Evolutionary conservation across 306 rosid genomes (phyloP), one percentile per base, ranked within the genome.

Genomic region (Casuarina equisetifolia): DNA sequence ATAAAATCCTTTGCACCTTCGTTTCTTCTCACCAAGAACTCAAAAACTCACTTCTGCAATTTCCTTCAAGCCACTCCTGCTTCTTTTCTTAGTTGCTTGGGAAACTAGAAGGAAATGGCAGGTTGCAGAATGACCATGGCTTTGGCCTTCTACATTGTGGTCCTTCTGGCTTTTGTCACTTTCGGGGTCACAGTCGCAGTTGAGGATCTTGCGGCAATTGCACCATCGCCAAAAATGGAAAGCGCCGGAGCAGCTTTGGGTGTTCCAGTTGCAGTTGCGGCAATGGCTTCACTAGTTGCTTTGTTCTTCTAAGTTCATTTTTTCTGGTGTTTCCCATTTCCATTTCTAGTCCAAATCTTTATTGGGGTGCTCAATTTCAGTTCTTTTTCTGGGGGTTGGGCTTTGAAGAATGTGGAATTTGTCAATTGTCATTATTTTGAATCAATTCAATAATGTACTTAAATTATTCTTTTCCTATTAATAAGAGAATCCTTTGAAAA

Each of bases 141-240:
- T 84, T 74, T 89, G 82, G 72, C 88, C 69, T 32, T 84, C 77
- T 85, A 70, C 88, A 71, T 80, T 70, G 69, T 89, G 77, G 86
- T 80, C 59, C 71, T 81, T 50, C 48, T 91, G 73, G 75, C 80
- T 79, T 85, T 68, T 62, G 44, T 77, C 61, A 74, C 64, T 36
- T 43, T 75, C 75, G 62, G 77, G 45, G 89, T 85, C 13, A 76
- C 86, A 39, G 82, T 46, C 43, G 84, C 69, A 13, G 81, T 49
- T 45, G 86, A 82, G 82, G 86, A 84, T 70, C 83, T 76, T 51
- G 77, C 89, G 50, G 89, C 84, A n/a, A 82, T 89, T 83, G 90
- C 93, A 36, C 97, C 97, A 2, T 63, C 93, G 10, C 93, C 64
- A 1, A 25, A 88, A n/a, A 87, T 89, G 93, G 88, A 89, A 76